phyloP scores from a whole-genome alignment of 495 filamentous ascomycete genomes.

The Neurospora africana region DNA sequence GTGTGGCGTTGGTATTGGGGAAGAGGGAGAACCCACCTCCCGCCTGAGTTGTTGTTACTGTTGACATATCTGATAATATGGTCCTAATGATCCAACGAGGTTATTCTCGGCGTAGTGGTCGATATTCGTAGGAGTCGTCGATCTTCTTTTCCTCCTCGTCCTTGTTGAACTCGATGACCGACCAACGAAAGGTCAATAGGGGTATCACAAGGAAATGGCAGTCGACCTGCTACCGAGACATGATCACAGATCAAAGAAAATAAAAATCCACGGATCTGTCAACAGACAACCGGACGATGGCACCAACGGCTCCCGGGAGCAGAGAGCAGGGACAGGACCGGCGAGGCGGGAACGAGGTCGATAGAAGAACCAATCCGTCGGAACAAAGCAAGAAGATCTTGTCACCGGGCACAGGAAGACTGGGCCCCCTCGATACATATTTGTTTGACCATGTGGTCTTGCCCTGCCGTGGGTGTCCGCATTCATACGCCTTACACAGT shows the following conservation, averaged over 20 bases:
- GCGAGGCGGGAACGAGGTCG: neutral
- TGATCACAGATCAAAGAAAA: slow-evolving; percentile 12
- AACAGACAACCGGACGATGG: neutral
- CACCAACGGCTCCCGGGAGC: neutral
- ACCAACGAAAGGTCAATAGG: neutral
- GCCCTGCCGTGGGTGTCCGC: neutral
- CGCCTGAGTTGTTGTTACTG: slow-evolving; percentile 14
- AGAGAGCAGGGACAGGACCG: neutral
- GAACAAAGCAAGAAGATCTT: slow-evolving; percentile 6
- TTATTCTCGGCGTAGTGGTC: neutral
- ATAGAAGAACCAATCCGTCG: slow-evolving; percentile 2
- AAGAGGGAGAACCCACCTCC: slow-evolving; percentile 43
- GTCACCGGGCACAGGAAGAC: slow-evolving; percentile 9
- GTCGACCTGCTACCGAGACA: slow-evolving; percentile 16
- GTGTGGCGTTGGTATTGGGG: slow-evolving; percentile 28
- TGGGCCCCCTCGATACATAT: neutral
- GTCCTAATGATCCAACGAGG: neutral
- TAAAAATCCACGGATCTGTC: neutral
- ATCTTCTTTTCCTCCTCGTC: neutral
- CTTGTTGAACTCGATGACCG: neutral
- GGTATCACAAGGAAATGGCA: neutral
- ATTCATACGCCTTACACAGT: neutral
- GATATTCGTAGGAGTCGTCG: neutral
- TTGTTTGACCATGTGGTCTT: neutral
- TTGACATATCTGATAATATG: neutral